These are phyloP conservation scores for Alternaria panax DNA, from an alignment of 2,329 filamentous ascomycete species.

Conservation along the genomic window DNA sequence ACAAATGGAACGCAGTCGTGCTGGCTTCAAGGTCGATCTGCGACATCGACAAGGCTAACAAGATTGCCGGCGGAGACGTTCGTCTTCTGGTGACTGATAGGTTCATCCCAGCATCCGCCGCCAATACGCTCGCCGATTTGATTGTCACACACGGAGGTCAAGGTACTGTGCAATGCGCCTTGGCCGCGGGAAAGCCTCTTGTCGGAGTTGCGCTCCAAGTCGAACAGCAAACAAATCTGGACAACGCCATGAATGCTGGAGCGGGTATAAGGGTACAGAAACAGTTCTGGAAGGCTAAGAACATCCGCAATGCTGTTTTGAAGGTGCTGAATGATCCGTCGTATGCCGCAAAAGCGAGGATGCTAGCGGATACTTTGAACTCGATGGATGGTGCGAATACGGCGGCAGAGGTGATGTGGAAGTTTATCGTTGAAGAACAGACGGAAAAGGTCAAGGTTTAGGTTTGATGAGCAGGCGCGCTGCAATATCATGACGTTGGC, in stretches of 20 bases:
- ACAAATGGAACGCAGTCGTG: conserved; percentile 42
- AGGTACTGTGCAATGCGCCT: conserved; percentile 43
- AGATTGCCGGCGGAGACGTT: conserved; percentile 32
- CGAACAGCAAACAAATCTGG: conserved; percentile 46
- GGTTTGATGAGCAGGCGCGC: not conserved
- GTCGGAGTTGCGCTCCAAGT: conserved; percentile 45
- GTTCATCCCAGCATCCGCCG: conserved; percentile 40
- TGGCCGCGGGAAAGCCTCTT: conserved; percentile 42
- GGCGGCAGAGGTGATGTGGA: conserved; percentile 43
- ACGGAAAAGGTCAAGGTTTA: conserved; percentile 21
- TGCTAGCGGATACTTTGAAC: conserved; percentile 35
- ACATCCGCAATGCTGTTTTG: conserved; percentile 34
- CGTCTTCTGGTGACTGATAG: conserved; percentile 41
- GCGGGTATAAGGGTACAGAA: conserved; percentile 41
- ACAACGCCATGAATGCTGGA: conserved; percentile 44
- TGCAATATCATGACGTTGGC: conserved; percentile 8
- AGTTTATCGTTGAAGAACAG: conserved; percentile 35
- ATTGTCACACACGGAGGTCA: conserved; percentile 43
- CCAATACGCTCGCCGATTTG: conserved; percentile 40
- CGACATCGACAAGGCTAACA: conserved; percentile 35
- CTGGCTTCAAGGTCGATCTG: conserved; percentile 44
- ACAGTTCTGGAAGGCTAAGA: conserved; percentile 39
- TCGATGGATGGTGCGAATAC: conserved; percentile 41
- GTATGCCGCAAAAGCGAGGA: conserved; percentile 35
- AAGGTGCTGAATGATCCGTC: conserved; percentile 35